These are phyloP conservation scores for Yueomyces sp. DNA, from an alignment of 1,139 yeast species.

Conservation along the genomic window DNA sequence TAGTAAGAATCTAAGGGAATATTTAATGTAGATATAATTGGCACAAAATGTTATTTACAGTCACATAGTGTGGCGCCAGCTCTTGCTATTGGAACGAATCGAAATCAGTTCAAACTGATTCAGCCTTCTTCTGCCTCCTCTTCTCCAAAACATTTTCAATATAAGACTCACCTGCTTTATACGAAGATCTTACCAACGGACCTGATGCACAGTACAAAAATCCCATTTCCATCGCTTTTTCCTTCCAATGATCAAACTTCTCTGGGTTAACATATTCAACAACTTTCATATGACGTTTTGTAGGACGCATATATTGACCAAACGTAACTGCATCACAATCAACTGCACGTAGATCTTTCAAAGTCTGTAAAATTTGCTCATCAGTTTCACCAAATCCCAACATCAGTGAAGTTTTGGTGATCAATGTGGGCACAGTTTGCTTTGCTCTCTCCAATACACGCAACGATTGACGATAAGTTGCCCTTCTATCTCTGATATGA, in stretches of 20 bases:
- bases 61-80: too few relatives aligned
- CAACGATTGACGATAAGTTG: conserved; percentile 83
- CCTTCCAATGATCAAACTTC: conserved; percentile 88
- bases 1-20: too few relatives aligned
- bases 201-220: conserved; percentile 96
- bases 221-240: conserved; percentile 72
- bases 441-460: conserved; percentile 73
- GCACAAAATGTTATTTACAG: too few relatives aligned
- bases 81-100: too few relatives aligned
- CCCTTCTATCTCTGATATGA: conserved; percentile 89
- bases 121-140: conserved; percentile 29
- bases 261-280: conserved; percentile 94
- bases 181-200: conserved; percentile 89
- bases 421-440: conserved; percentile 53
- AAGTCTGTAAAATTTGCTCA: conserved; percentile 67
- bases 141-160: conserved; percentile 86
- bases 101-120: neutral
- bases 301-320: conserved; percentile 99
- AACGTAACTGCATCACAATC: conserved; percentile 92
- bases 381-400: conserved; percentile 95
- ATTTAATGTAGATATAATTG: too few relatives aligned
- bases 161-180: conserved; percentile 97
- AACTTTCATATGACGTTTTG: conserved; percentile 96
- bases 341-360: conserved; percentile 60
- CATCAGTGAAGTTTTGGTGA: conserved; percentile 93